Percentiles rank a stretch among this genome's conserved stretches.
These are phyloP conservation scores for Corinectria fuckeliana DNA, from an alignment of 2,329 filamentous ascomycete genomes.

Conservation along the genomic window DNA sequence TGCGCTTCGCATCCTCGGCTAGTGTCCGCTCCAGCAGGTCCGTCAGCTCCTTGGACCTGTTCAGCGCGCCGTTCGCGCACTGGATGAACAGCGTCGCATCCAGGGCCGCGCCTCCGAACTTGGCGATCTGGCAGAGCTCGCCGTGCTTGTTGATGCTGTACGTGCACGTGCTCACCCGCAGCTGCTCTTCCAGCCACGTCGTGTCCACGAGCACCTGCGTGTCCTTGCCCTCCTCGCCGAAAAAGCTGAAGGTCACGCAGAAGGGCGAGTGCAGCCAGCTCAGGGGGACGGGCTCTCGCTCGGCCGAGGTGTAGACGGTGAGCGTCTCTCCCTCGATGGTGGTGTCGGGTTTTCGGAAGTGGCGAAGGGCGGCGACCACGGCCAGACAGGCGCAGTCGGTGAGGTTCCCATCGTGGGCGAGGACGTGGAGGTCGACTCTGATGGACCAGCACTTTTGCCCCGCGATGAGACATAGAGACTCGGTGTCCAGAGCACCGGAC, in stretches of 20 bases:
- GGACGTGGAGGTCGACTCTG: conserved; percentile 88
- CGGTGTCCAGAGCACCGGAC: conserved; percentile 90
- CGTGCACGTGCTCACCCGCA: conserved; percentile 75
- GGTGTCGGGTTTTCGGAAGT: conserved; percentile 91
- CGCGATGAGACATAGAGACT: conserved; percentile 92
- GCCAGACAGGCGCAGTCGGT: conserved; percentile 87
- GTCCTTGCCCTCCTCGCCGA: conserved; percentile 73
- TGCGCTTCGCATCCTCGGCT: conserved; percentile 77
- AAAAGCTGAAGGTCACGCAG: conserved; percentile 89
- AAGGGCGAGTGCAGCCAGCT: conserved; percentile 92
- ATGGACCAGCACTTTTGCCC: conserved; percentile 91
- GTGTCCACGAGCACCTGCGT: conserved; percentile 74
- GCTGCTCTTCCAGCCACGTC: conserved; percentile 76
- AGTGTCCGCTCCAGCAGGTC: conserved; percentile 75
- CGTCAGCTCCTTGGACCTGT: conserved; percentile 82
- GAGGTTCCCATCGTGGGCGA: conserved; percentile 89
- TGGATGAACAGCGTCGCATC: conserved; percentile 80
- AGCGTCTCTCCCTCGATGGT: conserved; percentile 84
- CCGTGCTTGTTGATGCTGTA: conserved; percentile 89
- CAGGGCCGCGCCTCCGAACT: conserved; percentile 83
- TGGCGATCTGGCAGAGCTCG: conserved; percentile 89
- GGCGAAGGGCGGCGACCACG: conserved; percentile 84
- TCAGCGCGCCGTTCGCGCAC: conserved; percentile 75
- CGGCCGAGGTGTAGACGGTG: conserved; percentile 81
- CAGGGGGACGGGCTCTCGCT: conserved; percentile 88